Conservation (phyloP, 441 rosid species). For the Pelargonium australe region DNA sequence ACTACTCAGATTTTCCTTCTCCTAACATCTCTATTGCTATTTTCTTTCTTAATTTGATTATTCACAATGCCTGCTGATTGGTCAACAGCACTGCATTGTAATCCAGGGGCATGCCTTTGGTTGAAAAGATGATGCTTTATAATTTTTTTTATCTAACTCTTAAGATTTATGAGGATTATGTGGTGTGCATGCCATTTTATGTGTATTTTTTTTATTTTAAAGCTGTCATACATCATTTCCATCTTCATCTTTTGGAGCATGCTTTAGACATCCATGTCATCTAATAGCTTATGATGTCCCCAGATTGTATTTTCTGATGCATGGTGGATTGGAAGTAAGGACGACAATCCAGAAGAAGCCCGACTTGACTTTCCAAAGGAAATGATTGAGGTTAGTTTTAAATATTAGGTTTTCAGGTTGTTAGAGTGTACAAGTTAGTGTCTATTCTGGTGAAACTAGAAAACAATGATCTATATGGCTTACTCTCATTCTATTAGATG, state of each 20-base stretch:
- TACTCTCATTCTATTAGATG: background rate
- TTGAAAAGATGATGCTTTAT: no score
- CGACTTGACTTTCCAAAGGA: slow-evolving; percentile 75
- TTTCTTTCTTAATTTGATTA: background rate
- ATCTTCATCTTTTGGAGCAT: background rate
- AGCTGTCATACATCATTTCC: background rate
- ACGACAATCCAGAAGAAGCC: slow-evolving; percentile 78
- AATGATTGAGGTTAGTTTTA: slow-evolving; percentile 48
- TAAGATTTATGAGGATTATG: background rate
- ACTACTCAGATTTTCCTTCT: no score
- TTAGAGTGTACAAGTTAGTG: background rate
- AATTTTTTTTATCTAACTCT: background rate
- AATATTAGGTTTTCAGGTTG: background rate
- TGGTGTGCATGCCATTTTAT: background rate
- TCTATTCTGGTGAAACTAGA: slow-evolving; percentile 6
- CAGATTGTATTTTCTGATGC: slow-evolving; percentile 90
- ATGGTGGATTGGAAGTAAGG: slow-evolving; percentile 93
- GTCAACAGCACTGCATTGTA: background rate
- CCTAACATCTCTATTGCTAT: background rate
- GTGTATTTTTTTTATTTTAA: no score
- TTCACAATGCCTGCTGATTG: background rate
- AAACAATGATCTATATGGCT: slow-evolving; percentile 1
- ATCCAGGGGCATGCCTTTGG: background rate
- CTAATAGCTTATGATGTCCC: slow-evolving; percentile 14
- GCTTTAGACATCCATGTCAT: slow-evolving; percentile 1